Evolutionary conservation across 441 rosid species (phyloP), one percentile per base, ranked within the genome.

Genomic region (Gossypium armourianum): DNA sequence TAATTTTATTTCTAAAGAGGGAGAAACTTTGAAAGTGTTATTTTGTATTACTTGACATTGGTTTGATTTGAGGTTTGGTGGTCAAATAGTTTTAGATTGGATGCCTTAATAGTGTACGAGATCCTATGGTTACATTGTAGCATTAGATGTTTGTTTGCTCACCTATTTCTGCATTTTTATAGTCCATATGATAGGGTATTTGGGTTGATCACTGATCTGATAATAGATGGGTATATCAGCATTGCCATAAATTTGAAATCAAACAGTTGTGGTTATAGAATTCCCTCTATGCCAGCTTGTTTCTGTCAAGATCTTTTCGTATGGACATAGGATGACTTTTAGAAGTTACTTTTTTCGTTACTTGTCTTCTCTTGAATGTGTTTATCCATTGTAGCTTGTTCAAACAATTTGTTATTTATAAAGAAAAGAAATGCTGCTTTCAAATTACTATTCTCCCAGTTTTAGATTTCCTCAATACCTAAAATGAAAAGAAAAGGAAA

Each of bases 291-390:
- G 19, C 50, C n/a, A 0, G 49, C 66, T 32, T 29, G 50, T 62
- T 32, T 61, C 13, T 32, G 13, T 36, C 50, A 32, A 59, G 64
- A 17, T 61, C 26, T 47, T 32, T 62, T 17, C 1, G 57, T 65
- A 9, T 49, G 70, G 45, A 59, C 43, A 59, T 59, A 26, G 63
- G 12, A 59, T 26, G 43, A 59, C 20, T 26, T 58, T 59, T 59
- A 59, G 19, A 15, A 13, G 8, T 58, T 53, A 17, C 5, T 12
- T 57, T 23, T 57, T 57, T 57, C 20, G 15, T 10, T 15, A 59
- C 26, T 63, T 20, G n/a, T 63, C 16, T 43, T 40, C 40, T 43
- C 8, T 6, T 20, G 19, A n/a, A 47, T 0, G 49, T n/a, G 63
- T 36, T 26, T 26, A 26, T 26, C 1, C 2, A 1, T 26, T 59